Evolutionary conservation across 2,329 filamentous ascomycete species (phyloP).

Genomic region (Apiospora pterosperma): DNA sequence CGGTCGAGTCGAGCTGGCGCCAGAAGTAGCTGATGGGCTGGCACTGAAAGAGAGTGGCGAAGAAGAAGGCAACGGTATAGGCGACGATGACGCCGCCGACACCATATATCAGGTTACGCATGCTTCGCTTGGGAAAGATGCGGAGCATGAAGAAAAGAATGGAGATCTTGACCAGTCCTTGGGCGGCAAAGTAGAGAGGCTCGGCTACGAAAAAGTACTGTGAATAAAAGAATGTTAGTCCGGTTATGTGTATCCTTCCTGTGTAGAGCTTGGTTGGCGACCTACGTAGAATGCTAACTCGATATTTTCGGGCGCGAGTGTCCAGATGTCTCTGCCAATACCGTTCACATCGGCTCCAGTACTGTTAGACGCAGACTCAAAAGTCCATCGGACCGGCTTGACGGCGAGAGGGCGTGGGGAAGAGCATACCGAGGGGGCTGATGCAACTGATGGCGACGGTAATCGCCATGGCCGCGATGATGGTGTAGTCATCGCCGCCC

Average conservation of each 20-base stretch:
- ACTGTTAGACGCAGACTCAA: not conserved
- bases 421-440: constrained; percentile 1
- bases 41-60: constrained; percentile 27
- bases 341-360: constrained; percentile 5
- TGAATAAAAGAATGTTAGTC: not conserved
- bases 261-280: not conserved
- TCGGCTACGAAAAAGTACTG: constrained; percentile 26
- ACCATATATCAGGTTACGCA: constrained; percentile 19
- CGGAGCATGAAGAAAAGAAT: constrained; percentile 29
- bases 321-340: constrained; percentile 15
- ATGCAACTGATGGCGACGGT: constrained; percentile 7
- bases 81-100: constrained; percentile 21
- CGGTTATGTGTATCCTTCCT: not conserved
- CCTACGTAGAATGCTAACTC: constrained; percentile 11
- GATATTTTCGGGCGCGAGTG: constrained; percentile 9
- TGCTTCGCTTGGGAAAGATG: constrained; percentile 25
- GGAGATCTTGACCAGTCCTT: constrained; percentile 28
- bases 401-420: not conserved
- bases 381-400: no score
- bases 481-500: constrained; percentile 11
- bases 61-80: constrained; percentile 19
- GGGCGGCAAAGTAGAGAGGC: constrained; percentile 29
- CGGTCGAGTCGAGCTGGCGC: constrained; percentile 15
- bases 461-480: constrained; percentile 5
- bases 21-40: constrained; percentile 27